phyloP scores from a whole-genome alignment of 2,329 filamentous ascomycete species.

The Coniochaeta sp. region DNA sequence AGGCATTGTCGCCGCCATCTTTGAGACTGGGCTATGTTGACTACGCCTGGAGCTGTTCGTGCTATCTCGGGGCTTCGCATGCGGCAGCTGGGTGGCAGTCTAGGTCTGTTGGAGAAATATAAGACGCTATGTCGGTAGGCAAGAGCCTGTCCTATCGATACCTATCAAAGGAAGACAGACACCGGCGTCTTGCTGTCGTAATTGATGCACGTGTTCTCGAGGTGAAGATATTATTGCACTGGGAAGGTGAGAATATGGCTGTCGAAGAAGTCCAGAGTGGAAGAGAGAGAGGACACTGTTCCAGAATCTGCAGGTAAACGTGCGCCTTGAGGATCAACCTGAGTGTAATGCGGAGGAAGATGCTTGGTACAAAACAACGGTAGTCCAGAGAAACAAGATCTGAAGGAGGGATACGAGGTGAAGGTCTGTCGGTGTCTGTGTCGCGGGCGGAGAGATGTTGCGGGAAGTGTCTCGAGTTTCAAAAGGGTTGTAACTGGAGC shows the following conservation, averaged over 20 bases:
- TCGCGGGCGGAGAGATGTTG: background rate
- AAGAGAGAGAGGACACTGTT: background rate
- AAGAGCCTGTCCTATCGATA: background rate
- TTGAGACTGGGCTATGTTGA: background rate
- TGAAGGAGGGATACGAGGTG: background rate
- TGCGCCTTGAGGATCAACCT: background rate
- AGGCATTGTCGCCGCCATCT: constrained; percentile 36
- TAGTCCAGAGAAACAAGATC: constrained; percentile 1
- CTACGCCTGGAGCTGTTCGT: background rate
- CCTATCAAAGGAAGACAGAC: background rate
- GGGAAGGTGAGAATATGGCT: background rate
- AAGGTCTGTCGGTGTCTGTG: background rate
- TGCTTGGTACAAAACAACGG: background rate
- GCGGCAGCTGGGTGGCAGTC: background rate
- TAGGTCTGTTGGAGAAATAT: background rate
- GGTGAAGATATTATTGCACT: background rate
- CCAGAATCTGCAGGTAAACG: background rate
- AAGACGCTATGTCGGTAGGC: background rate
- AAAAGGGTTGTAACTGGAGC: background rate
- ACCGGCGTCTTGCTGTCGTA: background rate
- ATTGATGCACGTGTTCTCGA: background rate
- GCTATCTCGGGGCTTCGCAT: background rate
- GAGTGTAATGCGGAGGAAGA: background rate
- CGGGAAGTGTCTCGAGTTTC: background rate
- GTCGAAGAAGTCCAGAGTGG: background rate